These are phyloP conservation scores for Psilocybe cubensis DNA, from an alignment of 768 basidiomycete genomes.

Conservation along the genomic window DNA sequence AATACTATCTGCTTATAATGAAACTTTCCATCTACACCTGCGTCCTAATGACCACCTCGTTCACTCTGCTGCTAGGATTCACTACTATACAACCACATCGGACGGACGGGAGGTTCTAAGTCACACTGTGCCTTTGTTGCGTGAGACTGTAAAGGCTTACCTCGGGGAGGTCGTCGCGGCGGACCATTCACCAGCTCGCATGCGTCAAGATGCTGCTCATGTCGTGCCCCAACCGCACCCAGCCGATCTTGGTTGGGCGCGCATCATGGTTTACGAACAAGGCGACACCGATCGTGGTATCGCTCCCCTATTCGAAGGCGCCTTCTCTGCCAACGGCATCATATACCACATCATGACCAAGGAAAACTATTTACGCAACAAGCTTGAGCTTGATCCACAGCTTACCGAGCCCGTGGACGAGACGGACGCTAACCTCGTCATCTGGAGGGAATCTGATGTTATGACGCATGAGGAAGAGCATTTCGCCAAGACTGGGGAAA, in stretches of 20 bases:
- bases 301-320: constrained; percentile 73
- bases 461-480: constrained; percentile 56
- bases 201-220: constrained; percentile 68
- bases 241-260: constrained; percentile 73
- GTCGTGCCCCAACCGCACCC: constrained; percentile 47
- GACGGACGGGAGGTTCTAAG: constrained; percentile 54
- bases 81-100: constrained; percentile 56
- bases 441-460: constrained; percentile 77
- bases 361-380: constrained; percentile 70
- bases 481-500: constrained; percentile 30
- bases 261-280: constrained; percentile 73
- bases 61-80: constrained; percentile 76
- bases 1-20: constrained; percentile 65
- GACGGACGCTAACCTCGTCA: constrained; percentile 59
- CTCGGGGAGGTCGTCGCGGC: constrained; percentile 74
- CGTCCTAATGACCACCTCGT: constrained; percentile 79
- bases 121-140: constrained; percentile 63
- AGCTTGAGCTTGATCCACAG: constrained; percentile 59
- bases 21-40: constrained; percentile 73
- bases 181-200: constrained; percentile 52
- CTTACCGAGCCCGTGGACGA: constrained; percentile 40
- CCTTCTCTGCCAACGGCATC: constrained; percentile 69
- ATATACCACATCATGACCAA: constrained; percentile 72
- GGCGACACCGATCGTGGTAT: constrained; percentile 48
- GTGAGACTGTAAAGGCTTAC: constrained; percentile 68